Conservation (phyloP, 352 stramenopile species). For the Globisporangium irregulare region DNA sequence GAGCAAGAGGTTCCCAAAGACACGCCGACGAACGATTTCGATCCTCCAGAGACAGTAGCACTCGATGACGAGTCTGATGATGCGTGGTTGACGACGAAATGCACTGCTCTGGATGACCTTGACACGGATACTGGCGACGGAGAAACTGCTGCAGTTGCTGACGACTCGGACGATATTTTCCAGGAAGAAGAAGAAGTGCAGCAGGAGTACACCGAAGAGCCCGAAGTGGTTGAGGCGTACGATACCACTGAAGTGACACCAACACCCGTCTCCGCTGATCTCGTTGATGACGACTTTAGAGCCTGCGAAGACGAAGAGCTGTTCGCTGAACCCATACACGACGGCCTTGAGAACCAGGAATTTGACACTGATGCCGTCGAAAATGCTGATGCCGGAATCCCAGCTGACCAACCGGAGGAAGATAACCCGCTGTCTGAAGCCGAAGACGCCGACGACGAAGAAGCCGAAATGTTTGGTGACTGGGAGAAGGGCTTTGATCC, state of each 20-base stretch:
- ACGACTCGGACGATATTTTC: neutral
- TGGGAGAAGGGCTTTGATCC: constrained; percentile 87
- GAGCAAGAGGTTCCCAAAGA: neutral
- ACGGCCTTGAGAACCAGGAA: neutral
- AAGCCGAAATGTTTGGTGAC: constrained; percentile 72
- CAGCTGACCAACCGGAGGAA: neutral
- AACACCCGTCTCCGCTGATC: neutral
- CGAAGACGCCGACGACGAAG: constrained; percentile 70
- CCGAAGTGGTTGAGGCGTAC: neutral
- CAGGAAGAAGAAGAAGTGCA: neutral
- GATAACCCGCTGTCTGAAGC: constrained; percentile 27
- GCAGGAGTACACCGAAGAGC: neutral
- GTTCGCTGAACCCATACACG: neutral
- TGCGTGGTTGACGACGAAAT: constrained; percentile 10
- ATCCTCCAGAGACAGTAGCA: neutral
- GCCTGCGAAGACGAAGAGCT: neutral
- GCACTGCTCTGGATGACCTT: neutral
- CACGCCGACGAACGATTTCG: neutral
- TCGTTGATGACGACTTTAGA: constrained; percentile 1
- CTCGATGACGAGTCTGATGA: constrained; percentile 7
- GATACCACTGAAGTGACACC: neutral
- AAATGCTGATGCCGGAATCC: constrained; percentile 5
- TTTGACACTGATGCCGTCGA: neutral
- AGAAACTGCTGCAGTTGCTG: neutral
- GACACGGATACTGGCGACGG: neutral